Evolutionary conservation across 2,329 filamentous ascomycete genomes (phyloP).

Genomic region (Simplicillium aogashimaense): DNA sequence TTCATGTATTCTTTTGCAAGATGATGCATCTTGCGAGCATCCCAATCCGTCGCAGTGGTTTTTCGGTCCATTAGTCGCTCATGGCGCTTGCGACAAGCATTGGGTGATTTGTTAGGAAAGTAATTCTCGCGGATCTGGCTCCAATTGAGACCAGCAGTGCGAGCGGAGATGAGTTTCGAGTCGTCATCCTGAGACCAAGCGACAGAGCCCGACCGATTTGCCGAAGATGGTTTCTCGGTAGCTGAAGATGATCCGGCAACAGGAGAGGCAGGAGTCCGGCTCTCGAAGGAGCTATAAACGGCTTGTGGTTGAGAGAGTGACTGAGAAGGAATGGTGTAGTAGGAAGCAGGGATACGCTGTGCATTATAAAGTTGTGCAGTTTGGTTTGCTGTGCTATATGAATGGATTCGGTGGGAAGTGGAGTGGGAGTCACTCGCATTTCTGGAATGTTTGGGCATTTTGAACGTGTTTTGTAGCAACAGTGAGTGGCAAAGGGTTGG

Average conservation of each 20-base stretch:
- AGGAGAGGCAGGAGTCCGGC: constrained; percentile 27
- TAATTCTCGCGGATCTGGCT: constrained; percentile 65
- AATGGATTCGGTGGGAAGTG: no score
- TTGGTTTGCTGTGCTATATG: no score
- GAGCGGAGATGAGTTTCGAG: constrained; percentile 58
- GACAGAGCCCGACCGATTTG: constrained; percentile 46
- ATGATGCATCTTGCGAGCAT: constrained; percentile 61
- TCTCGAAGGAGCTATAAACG: constrained; percentile 5
- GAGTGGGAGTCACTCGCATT: no score
- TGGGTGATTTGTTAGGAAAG: constrained; percentile 69
- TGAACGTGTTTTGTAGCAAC: no score
- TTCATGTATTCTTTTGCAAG: constrained; percentile 72
- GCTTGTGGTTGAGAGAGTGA: constrained; percentile 22
- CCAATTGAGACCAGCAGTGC: constrained; percentile 74
- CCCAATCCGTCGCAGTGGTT: constrained; percentile 64
- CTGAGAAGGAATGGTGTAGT: constrained; percentile 25
- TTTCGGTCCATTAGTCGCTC: constrained; percentile 72
- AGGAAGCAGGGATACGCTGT: constrained; percentile 27
- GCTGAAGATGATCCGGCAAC: neutral
- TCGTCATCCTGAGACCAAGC: constrained; percentile 71
- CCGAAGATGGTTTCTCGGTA: constrained; percentile 1
- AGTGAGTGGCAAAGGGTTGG: no score
- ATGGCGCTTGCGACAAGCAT: constrained; percentile 83
- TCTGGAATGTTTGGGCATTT: no score
- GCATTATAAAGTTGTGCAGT: constrained; percentile 3